Conservation (phyloP, 2,329 filamentous ascomycete species). For the Trichoderma atrobrunneum region DNA sequence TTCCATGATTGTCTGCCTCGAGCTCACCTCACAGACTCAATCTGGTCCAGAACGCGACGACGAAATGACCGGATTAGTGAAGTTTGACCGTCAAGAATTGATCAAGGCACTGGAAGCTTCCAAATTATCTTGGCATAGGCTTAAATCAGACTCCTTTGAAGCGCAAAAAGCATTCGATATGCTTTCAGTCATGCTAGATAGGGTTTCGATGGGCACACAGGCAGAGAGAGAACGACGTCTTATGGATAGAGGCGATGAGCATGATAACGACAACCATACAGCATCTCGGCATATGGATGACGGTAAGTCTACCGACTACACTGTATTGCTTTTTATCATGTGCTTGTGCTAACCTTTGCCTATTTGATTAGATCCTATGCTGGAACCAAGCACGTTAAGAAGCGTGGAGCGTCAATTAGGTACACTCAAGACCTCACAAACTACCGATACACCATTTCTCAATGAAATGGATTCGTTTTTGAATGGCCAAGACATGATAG, state of each 20-base stretch:
- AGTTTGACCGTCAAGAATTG: neutral
- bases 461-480: neutral
- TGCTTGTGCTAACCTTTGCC: neutral
- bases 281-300: neutral
- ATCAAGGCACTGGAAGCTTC: neutral
- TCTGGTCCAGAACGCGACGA: neutral
- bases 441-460: neutral
- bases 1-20: neutral
- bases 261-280: neutral
- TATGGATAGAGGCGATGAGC: neutral
- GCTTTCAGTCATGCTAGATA: neutral
- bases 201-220: neutral
- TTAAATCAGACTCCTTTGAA: neutral
- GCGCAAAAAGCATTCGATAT: neutral
- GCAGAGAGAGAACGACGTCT: neutral
- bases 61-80: neutral
- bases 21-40: neutral
- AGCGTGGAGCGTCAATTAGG: neutral
- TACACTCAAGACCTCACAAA: neutral
- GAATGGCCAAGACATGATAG: neutral
- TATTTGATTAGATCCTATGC: neutral
- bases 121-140: neutral
- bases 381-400: neutral
- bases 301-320: neutral
- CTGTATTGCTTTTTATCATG: neutral